Conservation (phyloP, 2,329 filamentous ascomycete species). For the Cladosporium halotolerans region DNA sequence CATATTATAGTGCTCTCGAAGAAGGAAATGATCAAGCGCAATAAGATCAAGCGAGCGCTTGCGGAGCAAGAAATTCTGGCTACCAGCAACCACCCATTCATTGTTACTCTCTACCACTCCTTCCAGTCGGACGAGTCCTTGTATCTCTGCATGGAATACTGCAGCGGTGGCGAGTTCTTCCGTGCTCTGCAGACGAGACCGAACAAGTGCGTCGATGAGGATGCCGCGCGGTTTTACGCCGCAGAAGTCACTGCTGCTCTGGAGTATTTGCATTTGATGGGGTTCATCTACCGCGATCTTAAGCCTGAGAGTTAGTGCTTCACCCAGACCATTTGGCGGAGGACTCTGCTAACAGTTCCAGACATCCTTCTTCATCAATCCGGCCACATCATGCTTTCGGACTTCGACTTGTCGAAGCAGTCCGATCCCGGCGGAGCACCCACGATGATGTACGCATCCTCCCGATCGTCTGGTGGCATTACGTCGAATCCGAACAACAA, state of each 20-base stretch:
- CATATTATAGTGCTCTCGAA: conserved; percentile 78
- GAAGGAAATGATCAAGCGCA: conserved; percentile 99
- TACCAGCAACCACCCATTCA: conserved; percentile 98
- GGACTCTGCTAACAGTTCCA: conserved; percentile 42
- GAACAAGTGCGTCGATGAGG: conserved; percentile 94
- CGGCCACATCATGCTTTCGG: conserved; percentile 99
- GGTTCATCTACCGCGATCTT: conserved; percentile 95
- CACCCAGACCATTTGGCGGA: neutral
- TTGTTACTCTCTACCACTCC: conserved; percentile 96
- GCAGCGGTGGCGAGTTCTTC: conserved; percentile 98
- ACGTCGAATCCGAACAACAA: conserved; percentile 55
- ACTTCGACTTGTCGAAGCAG: conserved; percentile 97
- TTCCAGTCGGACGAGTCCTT: conserved; percentile 99
- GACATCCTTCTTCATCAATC: conserved; percentile 97
- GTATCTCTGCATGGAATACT: conserved; percentile 99
- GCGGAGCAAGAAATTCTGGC: conserved; percentile 97
- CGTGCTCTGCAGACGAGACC: conserved; percentile 90
- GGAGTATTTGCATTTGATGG: conserved; percentile 97
- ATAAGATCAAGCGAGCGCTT: conserved; percentile 98
- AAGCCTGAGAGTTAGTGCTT: conserved; percentile 82
- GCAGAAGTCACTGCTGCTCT: conserved; percentile 94
- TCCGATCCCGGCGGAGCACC: conserved; percentile 92
- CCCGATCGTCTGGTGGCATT: conserved; percentile 48
- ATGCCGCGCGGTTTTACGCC: conserved; percentile 94
- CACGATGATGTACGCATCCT: conserved; percentile 76